Base-by-base conservation (phyloP, 768 basidiomycete species). In the Rhizopogon vesiculosus region DNA sequence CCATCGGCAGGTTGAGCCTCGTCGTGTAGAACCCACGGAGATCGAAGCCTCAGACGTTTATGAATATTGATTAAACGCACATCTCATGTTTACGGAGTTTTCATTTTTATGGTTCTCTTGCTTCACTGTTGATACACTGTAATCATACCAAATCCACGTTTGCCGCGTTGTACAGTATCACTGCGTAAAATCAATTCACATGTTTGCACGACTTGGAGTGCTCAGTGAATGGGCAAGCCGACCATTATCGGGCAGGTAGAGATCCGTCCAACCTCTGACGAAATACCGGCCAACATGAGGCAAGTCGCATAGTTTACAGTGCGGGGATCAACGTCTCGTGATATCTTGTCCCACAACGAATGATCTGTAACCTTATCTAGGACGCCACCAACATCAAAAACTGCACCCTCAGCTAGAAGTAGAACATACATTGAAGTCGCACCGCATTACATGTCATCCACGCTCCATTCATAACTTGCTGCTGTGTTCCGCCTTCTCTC, bases 381-480 rank as follows among this genome's bases (percentile, higher is more conserved):
- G 33, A 49, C 33, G 33, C 19, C 46, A 38, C 8, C 7, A 16
- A 49, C 19, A 8, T 49, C 46, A 49, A 35, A 48, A 22, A 35
- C 13, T 18, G 7, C 19, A 3, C 46, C 19, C 19, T 35, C 19
- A 35, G 35, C 46, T 22, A 35, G 46, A 35, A 35, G 46, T 35
- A 33, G 19, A 35, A 19, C 46, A 35, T 49, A 49, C 46, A 22
- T 33, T 42, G 46, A 50, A 25, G 58, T 33, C 22, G 52, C 39
- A 40, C 31, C 28, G 50, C 15, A 31, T 63, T 82, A 96, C 94
- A 97, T 97, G 66, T 96, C 94, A 60, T 97, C 94, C 53, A 89
- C 86, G 58, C 92, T 86, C 90, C 90, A 96, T 56, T 84, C 76
- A 62, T 94, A 86, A 51, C 86, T 86, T 65, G 93, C 92, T 25